phyloP scores from a whole-genome alignment of 176 grass and related monocot species.

The Bothriochloa decipiens region DNA sequence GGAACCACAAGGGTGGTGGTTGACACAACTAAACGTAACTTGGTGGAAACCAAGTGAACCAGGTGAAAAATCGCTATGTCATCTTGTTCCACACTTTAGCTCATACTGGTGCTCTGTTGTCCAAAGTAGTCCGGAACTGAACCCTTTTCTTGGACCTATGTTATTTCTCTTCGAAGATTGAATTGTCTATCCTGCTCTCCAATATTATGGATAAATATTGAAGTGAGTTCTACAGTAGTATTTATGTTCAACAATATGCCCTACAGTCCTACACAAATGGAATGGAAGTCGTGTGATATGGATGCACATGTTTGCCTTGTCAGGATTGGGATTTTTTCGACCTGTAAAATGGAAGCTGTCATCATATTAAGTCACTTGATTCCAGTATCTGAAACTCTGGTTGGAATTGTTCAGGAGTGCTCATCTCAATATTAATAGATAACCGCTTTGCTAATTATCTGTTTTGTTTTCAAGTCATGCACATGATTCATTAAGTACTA shows the following conservation, averaged over 20 bases:
- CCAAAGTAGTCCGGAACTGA: not conserved
- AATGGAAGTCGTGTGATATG: not conserved
- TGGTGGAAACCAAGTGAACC: too few relatives aligned
- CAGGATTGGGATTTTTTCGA: not conserved
- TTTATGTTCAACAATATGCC: not conserved
- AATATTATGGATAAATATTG: not conserved
- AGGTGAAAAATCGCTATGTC: too few relatives aligned
- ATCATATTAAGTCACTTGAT: slow-evolving; percentile 13
- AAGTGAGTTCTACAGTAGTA: not conserved
- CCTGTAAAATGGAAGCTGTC: not conserved
- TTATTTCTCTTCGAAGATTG: not conserved
- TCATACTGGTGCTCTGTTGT: not conserved
- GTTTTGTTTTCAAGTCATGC: not conserved
- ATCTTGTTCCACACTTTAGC: too few relatives aligned
- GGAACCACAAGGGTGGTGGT: too few relatives aligned
- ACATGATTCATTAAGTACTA: not conserved
- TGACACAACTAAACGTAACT: too few relatives aligned
- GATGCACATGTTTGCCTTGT: not conserved
- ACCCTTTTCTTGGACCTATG: slow-evolving; percentile 25
- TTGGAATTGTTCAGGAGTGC: not conserved
- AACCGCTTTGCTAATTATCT: not conserved
- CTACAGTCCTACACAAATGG: not conserved
- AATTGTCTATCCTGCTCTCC: not conserved
- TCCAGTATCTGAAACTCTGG: slow-evolving; percentile 6
- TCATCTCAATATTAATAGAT: not conserved